These are phyloP conservation scores for Adenanthera pavonina DNA, from an alignment of 306 rosid species.

Conservation along the genomic window DNA sequence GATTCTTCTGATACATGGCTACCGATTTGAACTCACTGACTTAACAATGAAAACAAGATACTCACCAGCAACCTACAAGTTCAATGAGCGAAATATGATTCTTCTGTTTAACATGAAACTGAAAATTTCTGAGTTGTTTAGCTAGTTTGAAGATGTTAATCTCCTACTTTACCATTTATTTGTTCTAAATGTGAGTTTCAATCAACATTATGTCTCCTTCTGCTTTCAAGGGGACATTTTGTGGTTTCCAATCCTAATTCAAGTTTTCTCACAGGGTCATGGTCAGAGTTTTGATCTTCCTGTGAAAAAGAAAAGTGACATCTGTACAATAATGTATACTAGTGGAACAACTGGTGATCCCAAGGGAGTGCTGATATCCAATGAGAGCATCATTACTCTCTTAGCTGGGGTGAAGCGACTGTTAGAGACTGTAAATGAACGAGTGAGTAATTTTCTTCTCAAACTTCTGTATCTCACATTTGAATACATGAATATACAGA, in stretches of 20 bases:
- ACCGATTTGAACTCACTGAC: too few species aligned
- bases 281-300: slow-evolving; percentile 79
- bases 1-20: background rate
- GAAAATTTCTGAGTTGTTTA: slow-evolving; percentile 25
- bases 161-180: slow-evolving; percentile 16
- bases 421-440: slow-evolving; percentile 70
- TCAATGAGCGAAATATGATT: background rate
- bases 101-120: slow-evolving; percentile 7
- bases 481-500: slow-evolving; percentile 16
- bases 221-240: slow-evolving; percentile 22
- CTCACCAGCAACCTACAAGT: too few species aligned
- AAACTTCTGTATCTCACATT: slow-evolving; percentile 26
- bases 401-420: slow-evolving; percentile 75
- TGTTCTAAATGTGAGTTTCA: slow-evolving; percentile 30
- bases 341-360: slow-evolving; percentile 99
- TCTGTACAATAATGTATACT: slow-evolving; percentile 96
- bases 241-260: slow-evolving; percentile 40
- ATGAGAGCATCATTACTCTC: slow-evolving; percentile 80
- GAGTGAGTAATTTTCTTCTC: slow-evolving; percentile 50
- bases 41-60: too few species aligned
- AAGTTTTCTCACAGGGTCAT: slow-evolving; percentile 65
- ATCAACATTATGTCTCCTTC: slow-evolving; percentile 3
- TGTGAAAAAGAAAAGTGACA: slow-evolving; percentile 69
- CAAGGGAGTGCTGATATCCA: slow-evolving; percentile 92
- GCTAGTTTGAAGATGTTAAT: slow-evolving; percentile 21